Conservation (phyloP, 805 yeast genomes). For the Kluyveromyces aestuarii region DNA sequence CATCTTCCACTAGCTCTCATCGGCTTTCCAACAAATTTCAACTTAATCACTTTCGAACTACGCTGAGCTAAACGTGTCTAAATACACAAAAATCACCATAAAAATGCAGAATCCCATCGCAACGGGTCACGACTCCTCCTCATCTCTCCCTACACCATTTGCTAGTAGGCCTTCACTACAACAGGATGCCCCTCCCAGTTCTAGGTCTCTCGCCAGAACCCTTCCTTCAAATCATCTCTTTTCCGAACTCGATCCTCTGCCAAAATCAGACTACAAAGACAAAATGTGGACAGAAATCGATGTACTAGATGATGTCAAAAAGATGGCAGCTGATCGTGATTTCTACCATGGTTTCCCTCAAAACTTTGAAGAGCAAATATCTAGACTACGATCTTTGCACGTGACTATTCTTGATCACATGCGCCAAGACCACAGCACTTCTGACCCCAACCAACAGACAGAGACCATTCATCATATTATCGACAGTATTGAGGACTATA, state of each 20-base stretch:
- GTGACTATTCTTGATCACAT: conserved; percentile 30
- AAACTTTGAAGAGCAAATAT: conserved; percentile 29
- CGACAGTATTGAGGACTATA: background rate
- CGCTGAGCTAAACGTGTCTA: background rate
- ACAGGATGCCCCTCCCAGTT: too few relatives aligned
- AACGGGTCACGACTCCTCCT: too few relatives aligned
- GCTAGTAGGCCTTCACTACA: too few relatives aligned
- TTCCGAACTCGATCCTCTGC: conserved; percentile 28
- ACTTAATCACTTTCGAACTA: background rate
- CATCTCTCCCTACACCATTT: too few relatives aligned
- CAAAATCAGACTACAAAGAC: conserved; percentile 61
- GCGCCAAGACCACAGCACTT: conserved; percentile 9
- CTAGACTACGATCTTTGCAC: conserved; percentile 50
- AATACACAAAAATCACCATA: too few relatives aligned
- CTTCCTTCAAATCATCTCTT: conserved; percentile 2
- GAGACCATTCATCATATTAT: background rate
- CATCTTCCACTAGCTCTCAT: background rate
- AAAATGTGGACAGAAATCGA: conserved; percentile 82
- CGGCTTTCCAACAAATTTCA: background rate
- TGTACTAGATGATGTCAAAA: conserved; percentile 69
- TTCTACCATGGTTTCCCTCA: conserved; percentile 37
- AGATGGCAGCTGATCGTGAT: conserved; percentile 42
- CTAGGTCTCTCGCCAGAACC: conserved; percentile 2
- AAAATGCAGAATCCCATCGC: too few relatives aligned
- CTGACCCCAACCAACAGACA: background rate